Evolutionary conservation across 768 basidiomycete species (phyloP), one percentile per base, ranked within the genome.

Genomic region (Termitomyces sp.): DNA sequence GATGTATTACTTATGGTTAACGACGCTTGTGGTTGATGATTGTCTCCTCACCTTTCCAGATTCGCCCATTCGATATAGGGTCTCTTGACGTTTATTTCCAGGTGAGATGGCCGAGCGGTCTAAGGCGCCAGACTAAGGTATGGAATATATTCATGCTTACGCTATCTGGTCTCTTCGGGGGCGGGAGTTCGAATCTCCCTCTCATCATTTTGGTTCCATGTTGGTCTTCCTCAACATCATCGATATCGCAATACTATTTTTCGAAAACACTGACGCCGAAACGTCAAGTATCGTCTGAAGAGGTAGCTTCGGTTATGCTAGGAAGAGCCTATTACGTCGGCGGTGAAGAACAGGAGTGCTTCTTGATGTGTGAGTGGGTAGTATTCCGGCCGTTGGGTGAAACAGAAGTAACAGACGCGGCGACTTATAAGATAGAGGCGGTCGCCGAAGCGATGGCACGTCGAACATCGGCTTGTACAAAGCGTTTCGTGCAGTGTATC

Each of bases 71-170:
- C 29, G 29, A 29, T 29, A 9, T 4, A 9, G 29, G 29, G 3
- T 29, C 29, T 29, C 29, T 29, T 29, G 3, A 29, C 29, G 29
- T 9, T 29, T 29, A 29, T 29, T 4, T 29, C 29, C 29, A 9
- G 75, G 75, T 70, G 78, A 82, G 82, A 83, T 84, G 82, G 82
- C 82, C 82, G 82, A 84, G 82, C 81, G 82, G 82, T 83, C 82
- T 79, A 83, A 84, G 82, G 82, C 82, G 82, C 80, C 81, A 84
- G 81, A 83, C 81, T 79, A 81, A 80, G 79, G 80, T 29, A n/a
- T n/a, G n/a, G 5, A 9, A 29, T 9, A 3, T 29, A 9, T 29
- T 29, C 29, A 9, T 7, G 15, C 9, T 11, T 20, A 9, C 20
- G 10, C n/a, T 22, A 59, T 55, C 57, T 58, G 53, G 58, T 59